Base-by-base conservation (phyloP, 768 basidiomycete species). In the Boletus eberwhitei region DNA sequence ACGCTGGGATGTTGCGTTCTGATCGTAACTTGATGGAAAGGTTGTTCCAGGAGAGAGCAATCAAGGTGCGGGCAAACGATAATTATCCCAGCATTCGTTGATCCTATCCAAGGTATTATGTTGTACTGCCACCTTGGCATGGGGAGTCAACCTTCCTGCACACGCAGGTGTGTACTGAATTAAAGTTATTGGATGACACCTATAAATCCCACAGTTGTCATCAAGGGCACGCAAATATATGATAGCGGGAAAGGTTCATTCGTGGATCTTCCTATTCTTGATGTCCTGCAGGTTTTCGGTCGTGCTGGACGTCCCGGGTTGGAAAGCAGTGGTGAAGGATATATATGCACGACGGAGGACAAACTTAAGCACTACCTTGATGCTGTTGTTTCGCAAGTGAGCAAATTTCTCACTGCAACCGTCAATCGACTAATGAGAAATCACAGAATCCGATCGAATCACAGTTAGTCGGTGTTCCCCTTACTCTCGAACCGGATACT, bases 101-200 rank as follows among this genome's bases (percentile, higher is more conserved):
- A 64, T 48, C 9, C 12, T 14, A 3, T 44, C 8, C 22, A 62
- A 97, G 95, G 95, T 99, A 48, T 77, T 99, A 17, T 97, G 93
- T 71, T 99, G 97, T 75, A 99, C 97, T 2, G 93, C 97, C 6
- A 99, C 97, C 3, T 79, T 99, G 40, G 97, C 97, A 5, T 99
- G 97, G 97, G 97, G 97, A 73, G 97, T 99, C 61, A 99, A 99
- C 71, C 75, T 99, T 58, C 97, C 97, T 34, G 97, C 97, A 17
- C 96, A 98, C 73, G 97, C 97, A 53, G 93, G 90, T 90, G 58
- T 58, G 74, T 63, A 48, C 51, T 52, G 41, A 55, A 53, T 42
- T 38, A 50, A 37, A 39, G n/a, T 35, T 50, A n/a, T 40, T 47
- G 19, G 12, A 48, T 50, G 47, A 53, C 22, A 47, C 43, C 54